Evolutionary conservation across 495 filamentous ascomycete species (phyloP).

Genomic region (Halenospora varia): DNA sequence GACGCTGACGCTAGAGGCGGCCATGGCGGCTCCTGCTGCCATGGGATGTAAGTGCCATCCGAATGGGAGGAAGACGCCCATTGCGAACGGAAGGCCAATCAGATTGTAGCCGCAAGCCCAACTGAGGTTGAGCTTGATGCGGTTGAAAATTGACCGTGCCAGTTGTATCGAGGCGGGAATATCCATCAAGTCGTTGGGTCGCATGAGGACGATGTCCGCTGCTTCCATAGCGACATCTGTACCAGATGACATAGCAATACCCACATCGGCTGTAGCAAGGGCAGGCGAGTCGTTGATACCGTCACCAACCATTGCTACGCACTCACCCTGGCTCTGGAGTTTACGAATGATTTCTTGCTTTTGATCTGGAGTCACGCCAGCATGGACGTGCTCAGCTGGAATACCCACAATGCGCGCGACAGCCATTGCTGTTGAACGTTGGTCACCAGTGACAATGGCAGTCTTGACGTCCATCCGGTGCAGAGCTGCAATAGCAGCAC

Average conservation of each 20-base stretch:
- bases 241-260: conserved; percentile 86
- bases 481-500: conserved; percentile 79
- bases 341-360: conserved; percentile 80
- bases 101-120: conserved; percentile 95
- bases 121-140: conserved; percentile 89
- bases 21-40: conserved; percentile 95
- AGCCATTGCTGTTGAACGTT: conserved; percentile 71
- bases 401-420: conserved; percentile 86
- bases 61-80: conserved; percentile 89
- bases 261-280: conserved; percentile 85
- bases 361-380: conserved; percentile 78
- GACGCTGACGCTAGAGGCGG: conserved; percentile 82
- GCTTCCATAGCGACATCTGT: conserved; percentile 99
- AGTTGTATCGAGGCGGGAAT: conserved; percentile 84
- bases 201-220: conserved; percentile 94
- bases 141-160: conserved; percentile 76
- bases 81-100: conserved; percentile 90
- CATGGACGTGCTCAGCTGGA: conserved; percentile 64
- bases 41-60: conserved; percentile 87
- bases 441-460: conserved; percentile 93
- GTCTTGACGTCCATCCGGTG: conserved; percentile 78
- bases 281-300: conserved; percentile 99
- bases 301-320: conserved; percentile 96
- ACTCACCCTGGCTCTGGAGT: conserved; percentile 65
- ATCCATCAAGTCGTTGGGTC: conserved; percentile 82